phyloP scores from a whole-genome alignment of 2,329 filamentous ascomycete species.

The Neofusicoccum sp. region DNA sequence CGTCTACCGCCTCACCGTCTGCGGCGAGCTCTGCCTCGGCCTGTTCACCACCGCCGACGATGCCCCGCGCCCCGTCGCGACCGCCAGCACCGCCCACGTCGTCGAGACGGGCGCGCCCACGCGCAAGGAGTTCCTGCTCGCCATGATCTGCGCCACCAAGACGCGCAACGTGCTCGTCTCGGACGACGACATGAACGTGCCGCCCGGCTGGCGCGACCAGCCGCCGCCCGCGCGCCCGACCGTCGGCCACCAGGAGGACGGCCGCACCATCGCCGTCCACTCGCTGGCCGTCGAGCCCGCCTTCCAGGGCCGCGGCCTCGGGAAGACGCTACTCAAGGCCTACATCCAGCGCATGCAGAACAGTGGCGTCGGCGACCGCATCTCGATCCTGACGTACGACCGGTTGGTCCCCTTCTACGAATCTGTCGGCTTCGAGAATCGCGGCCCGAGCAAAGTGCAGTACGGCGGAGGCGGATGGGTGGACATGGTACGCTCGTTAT shows the following conservation, averaged over 20 bases:
- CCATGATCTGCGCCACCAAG: slow-evolving; percentile 74
- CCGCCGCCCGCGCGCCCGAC: slow-evolving; percentile 8
- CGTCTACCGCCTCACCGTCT: slow-evolving; percentile 70
- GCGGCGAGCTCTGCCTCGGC: slow-evolving; percentile 74
- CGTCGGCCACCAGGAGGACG: slow-evolving; percentile 69
- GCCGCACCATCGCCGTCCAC: slow-evolving; percentile 76
- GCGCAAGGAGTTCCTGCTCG: slow-evolving; percentile 66
- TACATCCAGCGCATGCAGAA: slow-evolving; percentile 76
- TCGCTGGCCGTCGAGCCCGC: slow-evolving; percentile 76
- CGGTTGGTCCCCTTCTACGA: slow-evolving; percentile 73
- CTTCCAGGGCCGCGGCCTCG: slow-evolving; percentile 71
- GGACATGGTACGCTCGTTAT: slow-evolving; percentile 63
- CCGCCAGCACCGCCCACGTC: slow-evolving; percentile 53
- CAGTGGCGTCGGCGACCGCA: slow-evolving; percentile 66
- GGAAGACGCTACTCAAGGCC: slow-evolving; percentile 68
- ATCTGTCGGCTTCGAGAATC: slow-evolving; percentile 68
- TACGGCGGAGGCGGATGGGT: slow-evolving; percentile 81
- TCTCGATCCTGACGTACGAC: slow-evolving; percentile 75
- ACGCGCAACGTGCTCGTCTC: slow-evolving; percentile 63
- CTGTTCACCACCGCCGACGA: slow-evolving; percentile 65
- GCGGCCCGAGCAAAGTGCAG: slow-evolving; percentile 65
- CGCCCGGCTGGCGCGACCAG: slow-evolving; percentile 61
- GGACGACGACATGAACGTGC: slow-evolving; percentile 74
- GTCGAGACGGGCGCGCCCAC: slow-evolving; percentile 60
- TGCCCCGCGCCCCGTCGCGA: slow-evolving; percentile 49